Base-by-base conservation (phyloP, 2,329 filamentous ascomycete species). In the Pseudocercospora macadamiae region DNA sequence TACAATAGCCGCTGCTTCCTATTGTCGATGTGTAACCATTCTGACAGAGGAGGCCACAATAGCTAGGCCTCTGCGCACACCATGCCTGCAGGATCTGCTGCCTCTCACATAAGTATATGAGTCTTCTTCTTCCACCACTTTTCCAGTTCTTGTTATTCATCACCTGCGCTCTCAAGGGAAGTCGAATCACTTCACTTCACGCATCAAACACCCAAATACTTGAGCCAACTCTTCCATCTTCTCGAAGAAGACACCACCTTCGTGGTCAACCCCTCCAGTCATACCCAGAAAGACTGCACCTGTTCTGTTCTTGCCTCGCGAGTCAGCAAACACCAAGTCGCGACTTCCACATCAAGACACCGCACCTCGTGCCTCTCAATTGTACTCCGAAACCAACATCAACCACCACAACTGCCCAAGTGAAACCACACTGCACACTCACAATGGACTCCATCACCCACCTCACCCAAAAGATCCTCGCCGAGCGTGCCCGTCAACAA, bases 361-460 rank as follows among this genome's bases (percentile, higher is more conserved):
- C 57, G 57, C 57, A 19, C 21, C 21, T 12, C 19, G n/a, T n/a
- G 26, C 32, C 51, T 16, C 16, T 19, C 52, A 23, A 47, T 37
- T n/a, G 18, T 14, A 10, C 34, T n/a, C n/a, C 34, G 21, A 21
- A 12, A 8, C 39, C 18, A 32, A 32, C 51, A 59, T 42, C 51
- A 26, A 54, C 51, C 39, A 44, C 44, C 34, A 55, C 28, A n/a
- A 37, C 25, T 25, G 23, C 42, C 28, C n/a, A 48, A 30, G 19
- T 51, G 28, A 32, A 9, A 39, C 53, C 25, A 26, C 52, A 37
- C 57, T 23, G 9, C 14, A 32, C 18, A 16, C 2, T 18, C 51
- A 60, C 42, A 25, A 68, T 68, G 66, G 64, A 66, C 39, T 63
- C 62, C 36, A 58, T 67, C 58, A 59, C 66, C 18, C 65, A 65